A percentile compares a stretch with the other conserved stretches of the same genome.
Evolutionary conservation across 2,329 filamentous ascomycete species (phyloP).

Genomic region (Hypoxylon sp.): DNA sequence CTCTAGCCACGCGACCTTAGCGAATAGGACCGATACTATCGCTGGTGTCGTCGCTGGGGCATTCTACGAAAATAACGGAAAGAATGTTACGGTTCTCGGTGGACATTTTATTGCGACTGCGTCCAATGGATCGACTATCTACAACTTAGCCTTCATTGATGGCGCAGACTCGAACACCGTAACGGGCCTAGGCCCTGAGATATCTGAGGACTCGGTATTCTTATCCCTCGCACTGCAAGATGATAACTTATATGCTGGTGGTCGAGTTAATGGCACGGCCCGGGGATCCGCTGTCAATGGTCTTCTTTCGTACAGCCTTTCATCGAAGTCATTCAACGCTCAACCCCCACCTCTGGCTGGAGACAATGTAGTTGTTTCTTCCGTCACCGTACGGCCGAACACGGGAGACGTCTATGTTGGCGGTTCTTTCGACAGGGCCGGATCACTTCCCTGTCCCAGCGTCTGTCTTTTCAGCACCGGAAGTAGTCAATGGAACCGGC

Average conservation of each 20-base stretch:
- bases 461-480: conserved; percentile 84
- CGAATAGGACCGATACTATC: conserved; percentile 55
- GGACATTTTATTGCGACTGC: conserved; percentile 84
- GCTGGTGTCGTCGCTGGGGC: conserved; percentile 81
- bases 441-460: conserved; percentile 82
- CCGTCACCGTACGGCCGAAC: conserved; percentile 78
- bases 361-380: conserved; percentile 76
- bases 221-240: conserved; percentile 75
- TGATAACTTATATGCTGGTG: conserved; percentile 83
- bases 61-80: conserved; percentile 77
- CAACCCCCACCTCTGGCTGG: conserved; percentile 84
- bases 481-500: conserved; percentile 81
- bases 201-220: conserved; percentile 81
- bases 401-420: conserved; percentile 85
- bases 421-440: conserved; percentile 85
- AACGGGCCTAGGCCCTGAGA: conserved; percentile 74
- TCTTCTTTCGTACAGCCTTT: conserved; percentile 83
- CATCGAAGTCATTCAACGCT: conserved; percentile 69
- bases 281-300: conserved; percentile 74
- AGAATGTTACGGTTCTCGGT: conserved; percentile 88
- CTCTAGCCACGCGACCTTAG: conserved; percentile 61
- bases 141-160: conserved; percentile 88
- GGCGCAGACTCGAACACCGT: conserved; percentile 75
- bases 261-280: conserved; percentile 78
- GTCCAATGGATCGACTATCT: conserved; percentile 75